Evolutionary conservation across 495 filamentous ascomycete genomes (phyloP), one percentile per base, ranked within the genome.

Genomic region (Aspergillus mulundensis): DNA sequence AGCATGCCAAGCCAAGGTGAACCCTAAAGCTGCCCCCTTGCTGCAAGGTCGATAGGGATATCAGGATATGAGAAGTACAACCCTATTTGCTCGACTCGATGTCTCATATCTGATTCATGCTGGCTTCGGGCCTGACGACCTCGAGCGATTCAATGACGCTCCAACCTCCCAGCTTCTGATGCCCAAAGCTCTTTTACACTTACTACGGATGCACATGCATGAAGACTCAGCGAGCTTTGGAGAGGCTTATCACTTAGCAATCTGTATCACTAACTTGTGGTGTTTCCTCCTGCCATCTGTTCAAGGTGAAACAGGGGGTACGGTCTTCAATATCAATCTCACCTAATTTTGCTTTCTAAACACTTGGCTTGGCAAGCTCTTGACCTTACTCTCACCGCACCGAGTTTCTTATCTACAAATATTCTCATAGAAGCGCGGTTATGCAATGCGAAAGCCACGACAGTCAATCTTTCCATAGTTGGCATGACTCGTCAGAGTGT

Each of bases 161-260:
- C 38, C 20, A 7, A 12, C 18, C 34, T 16, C 38, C 20, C n/a
- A 12, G 25, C 34, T 16, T 16, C 39, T 10, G 34, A 20, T 34
- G 25, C 14, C 5, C 15, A 25, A 50, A n/a, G 7, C 19, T 19
- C 39, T 50, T 55, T 45, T 28, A 28, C 7, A 30, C 20, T 36
- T 46, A 50, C n/a, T 36, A 55, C 46, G 52, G 50, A 55, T 40
- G 36, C 11, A n/a, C 16, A 52, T 57, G 61, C 57, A 60, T 60
- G 61, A 57, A 60, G 61, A 47, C 49, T 57, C 40, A 58, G 49
- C 46, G 10, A 46, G 24, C 42, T 45, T 5, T 15, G 5, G 8
- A 18, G 15, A 18, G 38, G 25, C 46, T 30, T 47, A 21, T 43
- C 16, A 44, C 23, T 57, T 15, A 20, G 3, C 20, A 39, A 25